Evolutionary conservation across 352 stramenopile species (phyloP).

Genomic region (Plasmopara viticola): DNA sequence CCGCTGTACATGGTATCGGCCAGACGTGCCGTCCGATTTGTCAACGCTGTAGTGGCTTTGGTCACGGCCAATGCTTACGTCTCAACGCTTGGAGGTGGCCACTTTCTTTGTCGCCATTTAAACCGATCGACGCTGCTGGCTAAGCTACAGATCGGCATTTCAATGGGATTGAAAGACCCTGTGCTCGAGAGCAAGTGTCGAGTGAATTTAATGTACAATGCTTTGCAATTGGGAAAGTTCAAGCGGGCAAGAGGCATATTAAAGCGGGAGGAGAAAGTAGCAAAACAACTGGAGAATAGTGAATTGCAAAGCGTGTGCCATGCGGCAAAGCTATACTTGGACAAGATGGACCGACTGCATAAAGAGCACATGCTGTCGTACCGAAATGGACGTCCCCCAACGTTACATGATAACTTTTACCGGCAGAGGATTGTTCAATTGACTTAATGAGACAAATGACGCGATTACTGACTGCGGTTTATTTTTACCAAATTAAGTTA

Average conservation of each 20-base stretch:
- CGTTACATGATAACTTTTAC: conserved; percentile 74
- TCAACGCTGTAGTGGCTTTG: conserved; percentile 61
- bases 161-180: conserved; percentile 61
- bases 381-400: conserved; percentile 15
- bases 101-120: conserved; percentile 74
- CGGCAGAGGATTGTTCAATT: conserved; percentile 64
- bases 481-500: not conserved
- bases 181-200: conserved; percentile 78
- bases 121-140: conserved; percentile 66
- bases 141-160: conserved; percentile 74
- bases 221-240: conserved; percentile 64
- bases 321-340: conserved; percentile 57
- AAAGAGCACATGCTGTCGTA: conserved; percentile 36
- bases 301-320: conserved; percentile 58
- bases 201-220: conserved; percentile 76
- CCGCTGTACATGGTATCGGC: conserved; percentile 56
- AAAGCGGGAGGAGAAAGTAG: conserved; percentile 36
- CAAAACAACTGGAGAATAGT: conserved; percentile 37
- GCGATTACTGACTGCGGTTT: no score
- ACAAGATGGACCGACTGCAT: conserved; percentile 62
- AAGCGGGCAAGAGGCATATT: conserved; percentile 47
- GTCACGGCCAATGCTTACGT: conserved; percentile 82
- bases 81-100: conserved; percentile 71
- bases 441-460: conserved; percentile 32
- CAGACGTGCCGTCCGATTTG: conserved; percentile 57